Evolutionary conservation across 2,329 filamentous ascomycete species (phyloP).

Genomic region (Bertia moriformis): DNA sequence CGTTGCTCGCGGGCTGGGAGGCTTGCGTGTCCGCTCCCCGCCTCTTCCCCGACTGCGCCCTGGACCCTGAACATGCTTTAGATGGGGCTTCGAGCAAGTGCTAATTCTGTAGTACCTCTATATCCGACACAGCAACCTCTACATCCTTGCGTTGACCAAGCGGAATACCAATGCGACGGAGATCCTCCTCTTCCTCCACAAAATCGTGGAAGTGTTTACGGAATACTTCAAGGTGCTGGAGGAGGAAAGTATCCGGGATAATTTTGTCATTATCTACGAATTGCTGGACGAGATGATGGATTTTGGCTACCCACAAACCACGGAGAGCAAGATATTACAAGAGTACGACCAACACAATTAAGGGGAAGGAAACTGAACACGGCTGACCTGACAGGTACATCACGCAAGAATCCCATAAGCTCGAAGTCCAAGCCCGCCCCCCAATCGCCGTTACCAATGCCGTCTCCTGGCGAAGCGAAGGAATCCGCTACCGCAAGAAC

Average conservation of each 20-base stretch:
- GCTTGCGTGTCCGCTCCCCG: not conserved
- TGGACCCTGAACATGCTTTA: no score
- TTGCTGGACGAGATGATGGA: constrained; percentile 99
- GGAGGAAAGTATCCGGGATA: constrained; percentile 96
- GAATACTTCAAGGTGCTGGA: constrained; percentile 99
- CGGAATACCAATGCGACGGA: constrained; percentile 98
- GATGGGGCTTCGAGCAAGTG: no score
- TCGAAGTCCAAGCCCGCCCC: constrained; percentile 87
- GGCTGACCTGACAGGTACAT: constrained; percentile 72
- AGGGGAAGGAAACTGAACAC: no score
- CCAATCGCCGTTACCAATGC: constrained; percentile 97
- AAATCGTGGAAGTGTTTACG: constrained; percentile 95
- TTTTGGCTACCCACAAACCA: constrained; percentile 97
- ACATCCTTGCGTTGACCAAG: constrained; percentile 93
- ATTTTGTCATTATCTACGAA: constrained; percentile 99
- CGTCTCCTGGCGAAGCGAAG: constrained; percentile 94
- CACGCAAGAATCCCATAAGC: constrained; percentile 96
- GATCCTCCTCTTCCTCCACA: constrained; percentile 94
- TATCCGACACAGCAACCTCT: constrained; percentile 98
- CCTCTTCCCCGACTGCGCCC: not conserved
- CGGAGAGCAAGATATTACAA: constrained; percentile 94
- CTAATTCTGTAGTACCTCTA: constrained; percentile 67
- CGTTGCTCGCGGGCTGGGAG: not conserved
- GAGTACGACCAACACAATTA: no score
- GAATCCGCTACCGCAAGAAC: constrained; percentile 96